These are phyloP conservation scores for Talaromyces sp. DNA, from an alignment of 2,329 filamentous ascomycete genomes.

Conservation along the genomic window DNA sequence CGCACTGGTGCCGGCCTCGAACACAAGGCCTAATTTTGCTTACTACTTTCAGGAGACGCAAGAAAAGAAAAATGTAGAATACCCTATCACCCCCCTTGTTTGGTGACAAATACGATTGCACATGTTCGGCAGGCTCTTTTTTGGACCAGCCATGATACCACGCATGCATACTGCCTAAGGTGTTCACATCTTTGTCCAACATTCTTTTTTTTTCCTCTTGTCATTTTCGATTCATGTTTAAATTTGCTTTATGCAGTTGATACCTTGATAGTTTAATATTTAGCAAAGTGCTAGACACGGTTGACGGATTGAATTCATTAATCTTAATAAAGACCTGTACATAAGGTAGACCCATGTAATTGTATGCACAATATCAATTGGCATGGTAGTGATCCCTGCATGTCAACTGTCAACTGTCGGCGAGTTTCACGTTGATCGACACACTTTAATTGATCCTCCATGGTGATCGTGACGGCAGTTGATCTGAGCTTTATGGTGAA, in stretches of 20 bases:
- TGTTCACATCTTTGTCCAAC: neutral
- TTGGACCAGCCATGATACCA: neutral
- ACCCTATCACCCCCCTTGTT: neutral
- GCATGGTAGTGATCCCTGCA: no score
- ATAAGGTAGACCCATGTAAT: neutral
- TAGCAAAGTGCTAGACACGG: neutral
- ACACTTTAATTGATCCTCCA: neutral
- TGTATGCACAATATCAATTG: no score
- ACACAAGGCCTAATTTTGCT: neutral
- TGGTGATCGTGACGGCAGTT: neutral
- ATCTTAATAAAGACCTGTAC: neutral
- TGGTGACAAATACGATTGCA: neutral
- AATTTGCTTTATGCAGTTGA: neutral
- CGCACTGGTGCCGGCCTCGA: conserved; percentile 14
- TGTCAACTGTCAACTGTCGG: no score
- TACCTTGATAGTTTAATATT: neutral
- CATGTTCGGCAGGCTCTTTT: neutral
- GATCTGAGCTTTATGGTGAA: neutral
- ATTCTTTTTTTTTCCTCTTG: neutral
- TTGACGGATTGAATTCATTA: neutral
- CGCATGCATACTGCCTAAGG: neutral
- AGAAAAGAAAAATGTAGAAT: neutral
- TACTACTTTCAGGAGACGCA: neutral
- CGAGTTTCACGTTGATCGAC: neutral
- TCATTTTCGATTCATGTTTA: neutral